These are phyloP conservation scores for Paramarasmius palmivorus DNA, from an alignment of 1,284 basidiomycete genomes.

Conservation along the genomic window DNA sequence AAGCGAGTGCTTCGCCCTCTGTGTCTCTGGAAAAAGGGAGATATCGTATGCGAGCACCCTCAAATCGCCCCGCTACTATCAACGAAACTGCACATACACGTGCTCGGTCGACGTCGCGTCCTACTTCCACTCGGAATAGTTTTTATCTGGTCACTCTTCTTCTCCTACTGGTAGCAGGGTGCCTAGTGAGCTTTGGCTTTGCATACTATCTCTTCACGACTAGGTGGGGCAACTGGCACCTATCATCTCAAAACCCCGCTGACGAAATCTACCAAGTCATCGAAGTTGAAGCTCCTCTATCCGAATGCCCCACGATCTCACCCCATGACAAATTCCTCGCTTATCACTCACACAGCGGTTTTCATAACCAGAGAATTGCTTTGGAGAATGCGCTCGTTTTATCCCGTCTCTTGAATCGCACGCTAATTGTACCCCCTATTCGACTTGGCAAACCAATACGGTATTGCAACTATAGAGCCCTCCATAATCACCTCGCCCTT, in stretches of 20 bases:
- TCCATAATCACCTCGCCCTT: conserved; percentile 47
- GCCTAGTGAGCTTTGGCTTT: conserved; percentile 51
- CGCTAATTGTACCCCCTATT: conserved; percentile 70
- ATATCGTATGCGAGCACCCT: conserved; percentile 57
- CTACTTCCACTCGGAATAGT: conserved; percentile 18
- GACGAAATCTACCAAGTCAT: conserved; percentile 29
- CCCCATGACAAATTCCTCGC: conserved; percentile 48
- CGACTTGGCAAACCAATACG: conserved; percentile 67
- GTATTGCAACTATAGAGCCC: conserved; percentile 61
- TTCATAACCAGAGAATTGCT: conserved; percentile 83
- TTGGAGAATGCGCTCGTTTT: conserved; percentile 79
- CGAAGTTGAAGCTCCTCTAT: conserved; percentile 21
- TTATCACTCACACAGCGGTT: conserved; percentile 78
- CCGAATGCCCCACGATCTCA: conserved; percentile 15
- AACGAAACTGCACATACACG: conserved; percentile 7
- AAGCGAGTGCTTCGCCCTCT: conserved; percentile 53
- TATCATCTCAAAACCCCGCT: conserved; percentile 24
- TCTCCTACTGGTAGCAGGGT: conserved; percentile 46
- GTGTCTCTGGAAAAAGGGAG: conserved; percentile 61
- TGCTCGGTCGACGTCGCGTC: conserved; percentile 15
- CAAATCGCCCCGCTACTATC: conserved; percentile 18
- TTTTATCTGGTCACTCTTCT: conserved; percentile 34
- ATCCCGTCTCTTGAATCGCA: conserved; percentile 68
- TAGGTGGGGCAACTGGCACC: conserved; percentile 47
- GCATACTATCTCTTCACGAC: conserved; percentile 66